Base-by-base conservation (phyloP, 2,329 filamentous ascomycete species). In the Raffaelea ambrosiae region DNA sequence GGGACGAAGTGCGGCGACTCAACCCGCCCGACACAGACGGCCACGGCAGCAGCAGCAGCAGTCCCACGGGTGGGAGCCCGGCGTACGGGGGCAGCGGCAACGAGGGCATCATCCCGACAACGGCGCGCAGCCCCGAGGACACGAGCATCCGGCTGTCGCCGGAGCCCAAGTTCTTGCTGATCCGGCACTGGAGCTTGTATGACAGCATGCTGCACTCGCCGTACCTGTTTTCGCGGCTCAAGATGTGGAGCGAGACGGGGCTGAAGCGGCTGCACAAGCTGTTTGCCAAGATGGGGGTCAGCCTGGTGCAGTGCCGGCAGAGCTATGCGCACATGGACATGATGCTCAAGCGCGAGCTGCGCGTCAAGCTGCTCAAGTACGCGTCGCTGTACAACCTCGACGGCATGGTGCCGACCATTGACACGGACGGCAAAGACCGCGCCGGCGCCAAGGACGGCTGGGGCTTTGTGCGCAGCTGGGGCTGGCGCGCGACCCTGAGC, bases 321-420 rank as follows among this genome's bases (percentile, higher is more conserved):
- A 91, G 83, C 61, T 98, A 97, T 62, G 88, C 89, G 0, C 93
- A 98, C 64, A 97, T 98, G 90, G 91, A 97, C 66, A 94, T 96
- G 82, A 84, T 95, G 65, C 71, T 98, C 31, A 98, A 97, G 67
- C 83, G 88, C 5, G 87, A 88, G 26, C 69, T 58, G 26, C 82
- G 91, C 39, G 80, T 87, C 43, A 88, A 94, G 51, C 74, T 98
- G 2, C 74, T 96, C 19, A 91, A 91, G 58, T 97, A 95, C 61
- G 90, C 90, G 0, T 88, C 88, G 1, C 75, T 95, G 51, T 98
- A 97, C 64, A 93, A 94, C 23, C 76, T 98, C 1, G 90, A 97
- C 54, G 93, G 91, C 45, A 81, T 98, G 59, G 89, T 98, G 0
- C 91, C 91, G 1, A 80, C 84, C 4, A 77, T 83, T 11, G 83